Evolutionary conservation across 352 stramenopile species (phyloP).

Genomic region (Phytophthora cactorum): DNA sequence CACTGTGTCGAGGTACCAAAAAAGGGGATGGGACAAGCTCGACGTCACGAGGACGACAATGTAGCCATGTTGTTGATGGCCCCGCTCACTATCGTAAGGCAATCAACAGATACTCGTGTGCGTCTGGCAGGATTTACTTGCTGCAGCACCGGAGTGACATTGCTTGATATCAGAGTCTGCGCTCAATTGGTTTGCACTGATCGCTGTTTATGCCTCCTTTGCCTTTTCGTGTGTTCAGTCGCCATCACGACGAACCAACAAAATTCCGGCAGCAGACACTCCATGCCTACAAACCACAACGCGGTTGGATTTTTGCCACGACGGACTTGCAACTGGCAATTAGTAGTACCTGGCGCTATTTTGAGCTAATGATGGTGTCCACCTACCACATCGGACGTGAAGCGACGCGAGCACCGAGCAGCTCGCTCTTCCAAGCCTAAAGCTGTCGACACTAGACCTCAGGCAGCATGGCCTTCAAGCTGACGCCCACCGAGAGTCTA

Average conservation of each 20-base stretch:
- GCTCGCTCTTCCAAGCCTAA: neutral
- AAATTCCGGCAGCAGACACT: constrained; percentile 14
- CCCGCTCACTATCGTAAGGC: neutral
- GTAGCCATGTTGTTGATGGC: constrained; percentile 17
- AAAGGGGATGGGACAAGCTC: neutral
- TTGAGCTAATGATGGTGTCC: constrained; percentile 8
- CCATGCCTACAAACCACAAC: constrained; percentile 14
- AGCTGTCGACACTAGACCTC: neutral
- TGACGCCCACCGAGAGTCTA: constrained; percentile 71
- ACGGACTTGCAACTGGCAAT: neutral
- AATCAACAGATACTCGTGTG: neutral
- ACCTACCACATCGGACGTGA: constrained; percentile 11
- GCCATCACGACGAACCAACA: constrained; percentile 6
- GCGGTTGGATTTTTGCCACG: constrained; percentile 24
- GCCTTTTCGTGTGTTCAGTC: constrained; percentile 8
- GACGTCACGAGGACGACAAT: neutral
- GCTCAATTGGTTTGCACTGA: neutral
- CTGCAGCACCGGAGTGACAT: neutral
- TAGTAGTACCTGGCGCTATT: constrained; percentile 14
- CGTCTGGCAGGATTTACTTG: neutral
- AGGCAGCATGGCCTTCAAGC: constrained; percentile 55
- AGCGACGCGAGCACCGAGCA: constrained; percentile 15
- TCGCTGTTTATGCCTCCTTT: neutral
- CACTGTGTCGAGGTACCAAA: constrained; percentile 8
- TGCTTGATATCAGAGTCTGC: constrained; percentile 2